Percentiles rank a stretch among this genome's conserved stretches.
Evolutionary conservation across 2,329 filamentous ascomycete species (phyloP).

Genomic region (Domatiomyces catenatus): DNA sequence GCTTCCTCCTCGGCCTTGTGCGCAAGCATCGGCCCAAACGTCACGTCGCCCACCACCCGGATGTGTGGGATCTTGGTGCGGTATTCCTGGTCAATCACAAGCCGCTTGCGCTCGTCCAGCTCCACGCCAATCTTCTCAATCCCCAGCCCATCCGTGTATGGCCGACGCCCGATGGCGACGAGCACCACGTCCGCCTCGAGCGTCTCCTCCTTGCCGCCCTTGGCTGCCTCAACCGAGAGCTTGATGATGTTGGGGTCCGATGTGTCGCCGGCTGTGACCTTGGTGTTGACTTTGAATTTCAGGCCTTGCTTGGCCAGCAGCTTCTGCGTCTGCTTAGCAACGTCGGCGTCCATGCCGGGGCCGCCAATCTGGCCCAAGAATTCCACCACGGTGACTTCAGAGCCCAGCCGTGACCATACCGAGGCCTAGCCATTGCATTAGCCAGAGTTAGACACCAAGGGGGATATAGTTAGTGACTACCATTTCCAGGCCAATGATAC

Average conservation of each 20-base stretch:
- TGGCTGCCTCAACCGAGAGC: constrained; percentile 76
- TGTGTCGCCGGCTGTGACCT: constrained; percentile 75
- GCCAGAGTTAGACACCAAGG: background rate
- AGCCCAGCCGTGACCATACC: constrained; percentile 86
- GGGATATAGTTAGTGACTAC: constrained; percentile 27
- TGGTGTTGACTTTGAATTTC: constrained; percentile 96
- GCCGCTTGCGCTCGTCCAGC: constrained; percentile 78
- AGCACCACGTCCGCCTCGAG: constrained; percentile 90
- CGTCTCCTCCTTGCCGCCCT: constrained; percentile 88
- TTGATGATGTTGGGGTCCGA: constrained; percentile 57
- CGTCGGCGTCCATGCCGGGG: constrained; percentile 90
- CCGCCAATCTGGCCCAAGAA: constrained; percentile 93
- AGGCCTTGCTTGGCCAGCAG: constrained; percentile 90
- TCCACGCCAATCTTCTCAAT: constrained; percentile 89
- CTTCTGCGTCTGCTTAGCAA: constrained; percentile 83
- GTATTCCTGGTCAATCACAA: constrained; percentile 97
- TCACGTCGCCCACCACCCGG: constrained; percentile 87
- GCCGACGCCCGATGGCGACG: constrained; percentile 87
- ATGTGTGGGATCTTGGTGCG: constrained; percentile 96
- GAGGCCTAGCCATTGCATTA: constrained; percentile 41
- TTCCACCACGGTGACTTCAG: constrained; percentile 94
- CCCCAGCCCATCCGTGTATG: constrained; percentile 81
- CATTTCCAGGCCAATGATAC: constrained; percentile 99
- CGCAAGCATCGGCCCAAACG: constrained; percentile 96
- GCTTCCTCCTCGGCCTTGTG: constrained; percentile 99